These are phyloP conservation scores for Arabis alpina DNA, from an alignment of 345 rosid species.

Conservation along the genomic window DNA sequence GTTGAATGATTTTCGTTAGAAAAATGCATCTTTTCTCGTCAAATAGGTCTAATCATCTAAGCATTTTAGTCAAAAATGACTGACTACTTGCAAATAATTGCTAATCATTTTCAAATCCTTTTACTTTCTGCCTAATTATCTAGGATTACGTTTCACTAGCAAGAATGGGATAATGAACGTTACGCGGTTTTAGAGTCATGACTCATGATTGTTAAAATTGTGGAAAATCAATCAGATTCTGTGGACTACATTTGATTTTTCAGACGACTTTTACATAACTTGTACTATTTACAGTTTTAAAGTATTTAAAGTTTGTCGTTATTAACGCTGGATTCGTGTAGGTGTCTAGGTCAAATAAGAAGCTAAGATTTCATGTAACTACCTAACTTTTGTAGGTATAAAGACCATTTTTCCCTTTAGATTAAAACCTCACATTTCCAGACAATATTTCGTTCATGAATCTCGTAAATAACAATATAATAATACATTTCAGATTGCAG, in stretches of 20 bases:
- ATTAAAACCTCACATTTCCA: slow-evolving; percentile 28
- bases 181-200: neutral
- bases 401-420: slow-evolving; percentile 20
- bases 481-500: slow-evolving; percentile 16
- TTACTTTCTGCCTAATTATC: slow-evolving; percentile 20
- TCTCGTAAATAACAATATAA: slow-evolving; percentile 19
- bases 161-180: neutral
- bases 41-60: slow-evolving; percentile 4
- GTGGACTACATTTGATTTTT: slow-evolving; percentile 17
- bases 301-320: neutral
- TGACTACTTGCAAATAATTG: slow-evolving; percentile 10
- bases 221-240: slow-evolving; percentile 12
- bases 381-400: slow-evolving; percentile 23
- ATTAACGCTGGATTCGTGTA: slow-evolving; percentile 24
- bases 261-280: slow-evolving; percentile 11
- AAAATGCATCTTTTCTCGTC: neutral
- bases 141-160: neutral
- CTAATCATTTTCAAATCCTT: neutral
- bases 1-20: no score
- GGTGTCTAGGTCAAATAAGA: slow-evolving; percentile 23
- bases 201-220: neutral
- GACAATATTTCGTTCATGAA: slow-evolving; percentile 28
- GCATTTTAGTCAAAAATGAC: slow-evolving; percentile 8
- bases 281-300: slow-evolving; percentile 10
- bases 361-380: slow-evolving; percentile 17